These are phyloP conservation scores for Globisporangium spiculum DNA, from an alignment of 352 stramenopile species.

Conservation along the genomic window DNA sequence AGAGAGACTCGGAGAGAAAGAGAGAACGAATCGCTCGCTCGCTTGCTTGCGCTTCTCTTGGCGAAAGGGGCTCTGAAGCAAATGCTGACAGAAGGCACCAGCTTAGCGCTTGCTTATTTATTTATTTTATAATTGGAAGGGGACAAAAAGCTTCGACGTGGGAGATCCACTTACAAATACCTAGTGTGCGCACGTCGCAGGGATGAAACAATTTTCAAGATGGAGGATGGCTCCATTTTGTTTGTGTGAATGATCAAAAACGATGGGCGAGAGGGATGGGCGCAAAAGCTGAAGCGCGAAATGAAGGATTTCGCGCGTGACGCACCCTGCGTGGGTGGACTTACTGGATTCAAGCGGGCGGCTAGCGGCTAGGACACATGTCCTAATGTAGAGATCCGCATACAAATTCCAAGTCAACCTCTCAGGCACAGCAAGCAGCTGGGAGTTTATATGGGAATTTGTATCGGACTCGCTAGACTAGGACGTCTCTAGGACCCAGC, in stretches of 20 bases:
- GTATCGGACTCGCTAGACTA: too few species aligned
- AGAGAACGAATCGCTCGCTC: not conserved
- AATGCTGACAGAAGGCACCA: not conserved
- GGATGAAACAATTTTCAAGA: not conserved
- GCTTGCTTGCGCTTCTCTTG: slow-evolving; percentile 26
- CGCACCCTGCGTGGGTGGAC: not conserved
- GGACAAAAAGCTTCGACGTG: not conserved
- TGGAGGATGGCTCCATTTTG: not conserved
- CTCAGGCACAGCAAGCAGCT: not conserved
- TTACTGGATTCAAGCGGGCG: slow-evolving; percentile 1
- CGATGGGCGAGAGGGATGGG: slow-evolving; percentile 4
- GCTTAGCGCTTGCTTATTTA: not conserved
- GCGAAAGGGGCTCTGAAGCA: slow-evolving; percentile 16
- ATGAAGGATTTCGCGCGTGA: not conserved
- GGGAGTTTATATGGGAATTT: too few species aligned
- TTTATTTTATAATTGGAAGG: not conserved
- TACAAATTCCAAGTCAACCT: not conserved
- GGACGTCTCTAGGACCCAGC: too few species aligned
- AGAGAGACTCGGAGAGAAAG: not conserved
- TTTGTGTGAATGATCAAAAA: not conserved
- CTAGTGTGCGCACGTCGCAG: slow-evolving; percentile 17
- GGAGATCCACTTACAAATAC: not conserved
- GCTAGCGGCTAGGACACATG: not conserved
- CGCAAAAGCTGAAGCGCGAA: slow-evolving; percentile 1
- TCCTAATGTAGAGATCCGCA: not conserved